These are phyloP conservation scores for Tilletia setariae DNA, from an alignment of 1,284 basidiomycete genomes.

Conservation along the genomic window DNA sequence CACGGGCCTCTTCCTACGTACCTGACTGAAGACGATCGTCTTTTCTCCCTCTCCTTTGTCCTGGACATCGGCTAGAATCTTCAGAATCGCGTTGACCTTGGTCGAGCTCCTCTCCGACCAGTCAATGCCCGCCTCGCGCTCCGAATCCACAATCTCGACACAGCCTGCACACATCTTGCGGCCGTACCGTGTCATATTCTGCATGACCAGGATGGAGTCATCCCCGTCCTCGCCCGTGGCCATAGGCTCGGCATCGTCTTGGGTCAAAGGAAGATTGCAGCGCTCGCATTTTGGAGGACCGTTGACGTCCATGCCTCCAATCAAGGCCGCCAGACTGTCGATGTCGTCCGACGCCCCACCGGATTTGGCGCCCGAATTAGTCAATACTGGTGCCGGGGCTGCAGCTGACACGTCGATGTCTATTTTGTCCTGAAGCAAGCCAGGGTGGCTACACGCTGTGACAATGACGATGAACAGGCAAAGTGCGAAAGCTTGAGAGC, in stretches of 20 bases:
- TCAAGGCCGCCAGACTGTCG: conserved; percentile 73
- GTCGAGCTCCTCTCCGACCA: conserved; percentile 61
- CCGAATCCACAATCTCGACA: conserved; percentile 21
- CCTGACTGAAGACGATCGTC: conserved; percentile 69
- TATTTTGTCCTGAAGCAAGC: conserved; percentile 31
- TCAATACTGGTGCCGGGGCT: conserved; percentile 16
- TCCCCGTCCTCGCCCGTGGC: neutral
- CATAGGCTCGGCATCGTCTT: neutral
- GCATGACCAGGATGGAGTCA: neutral
- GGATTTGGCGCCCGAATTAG: neutral
- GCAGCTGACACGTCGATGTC: conserved; percentile 27
- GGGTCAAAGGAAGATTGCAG: conserved; percentile 24
- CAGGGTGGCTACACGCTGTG: conserved; percentile 44
- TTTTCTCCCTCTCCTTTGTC: conserved; percentile 66
- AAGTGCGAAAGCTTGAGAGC: neutral
- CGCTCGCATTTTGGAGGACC: conserved; percentile 53
- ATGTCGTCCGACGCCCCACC: conserved; percentile 19
- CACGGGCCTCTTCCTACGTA: too few species aligned
- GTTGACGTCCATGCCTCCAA: conserved; percentile 64
- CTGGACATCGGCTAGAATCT: conserved; percentile 70
- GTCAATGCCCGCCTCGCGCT: conserved; percentile 53
- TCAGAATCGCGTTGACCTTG: conserved; percentile 81
- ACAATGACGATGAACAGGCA: neutral
- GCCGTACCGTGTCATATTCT: neutral
- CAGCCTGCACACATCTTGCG: conserved; percentile 40